Evolutionary conservation across 1,284 basidiomycete species (phyloP), one percentile per base, ranked within the genome.

Genomic region (Ustilago loliicola): DNA sequence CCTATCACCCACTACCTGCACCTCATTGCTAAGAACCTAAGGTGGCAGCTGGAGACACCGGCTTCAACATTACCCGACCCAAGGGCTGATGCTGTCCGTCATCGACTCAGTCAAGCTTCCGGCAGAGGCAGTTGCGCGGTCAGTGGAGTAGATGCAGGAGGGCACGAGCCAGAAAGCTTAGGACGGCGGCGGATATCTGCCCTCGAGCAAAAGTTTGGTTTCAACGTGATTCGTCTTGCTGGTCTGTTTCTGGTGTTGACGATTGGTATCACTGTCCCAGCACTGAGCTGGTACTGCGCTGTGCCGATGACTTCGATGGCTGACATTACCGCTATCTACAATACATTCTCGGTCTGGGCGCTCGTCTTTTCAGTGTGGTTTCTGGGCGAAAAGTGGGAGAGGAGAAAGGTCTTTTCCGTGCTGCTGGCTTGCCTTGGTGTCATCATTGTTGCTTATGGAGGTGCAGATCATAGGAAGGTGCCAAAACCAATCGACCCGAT

Each of bases 311-410:
- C 85, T 17, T 79, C 76, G 50, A 86, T 86, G 85, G 83, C 82
- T 6, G 84, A 86, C 56, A 83, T 86, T 55, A 86, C 84, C 0
- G 76, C 84, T 38, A 85, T 86, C 58, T 86, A 86, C 78, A 86
- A 86, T 56, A 85, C 84, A 2, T 85, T 85, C 45, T 80, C 82
- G 23, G 79, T 86, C 3, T 85, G 83, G 81, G 85, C 85, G 32
- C 75, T 86, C 21, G 85, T 86, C 19, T 83, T 86, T 21, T 81
- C 81, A 11, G 82, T 86, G n/a, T 79, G 75, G 56, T 84, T 86
- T 32, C 72, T 86, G 11, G 78, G 83, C 38, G 84, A 85, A 36
- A 72, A 66, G 38, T 86, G 85, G 84, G 59, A 80, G 53, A 74
- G 58, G 70, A 42, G 74, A 6, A 85, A 85, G 53, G 85, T 83